phyloP scores from a whole-genome alignment of 768 basidiomycete genomes.

The Mycena maculata region DNA sequence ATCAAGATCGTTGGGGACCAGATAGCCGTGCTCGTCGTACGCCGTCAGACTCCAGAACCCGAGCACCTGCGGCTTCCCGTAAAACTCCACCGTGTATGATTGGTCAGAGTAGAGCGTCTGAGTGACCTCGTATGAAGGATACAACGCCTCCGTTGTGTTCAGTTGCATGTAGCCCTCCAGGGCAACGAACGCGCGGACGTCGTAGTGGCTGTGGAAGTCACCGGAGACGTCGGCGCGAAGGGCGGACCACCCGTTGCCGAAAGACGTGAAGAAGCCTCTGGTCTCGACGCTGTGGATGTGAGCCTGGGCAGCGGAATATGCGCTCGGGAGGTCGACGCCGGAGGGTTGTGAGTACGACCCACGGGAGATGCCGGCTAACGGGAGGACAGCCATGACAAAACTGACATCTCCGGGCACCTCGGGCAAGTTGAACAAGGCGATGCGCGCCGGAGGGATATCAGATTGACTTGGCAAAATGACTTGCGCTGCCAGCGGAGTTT shows the following conservation, averaged over 20 bases:
- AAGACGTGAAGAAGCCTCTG: background rate
- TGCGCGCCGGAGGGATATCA: background rate
- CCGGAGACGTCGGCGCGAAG: background rate
- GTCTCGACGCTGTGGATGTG: background rate
- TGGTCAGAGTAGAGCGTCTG: background rate
- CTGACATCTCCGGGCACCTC: background rate
- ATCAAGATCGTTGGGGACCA: conserved; percentile 9
- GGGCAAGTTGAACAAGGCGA: conserved; percentile 8
- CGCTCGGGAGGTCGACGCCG: conserved; percentile 11
- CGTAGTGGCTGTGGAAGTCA: conserved; percentile 15
- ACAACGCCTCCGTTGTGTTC: background rate
- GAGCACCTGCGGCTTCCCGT: conserved; percentile 8
- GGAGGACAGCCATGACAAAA: background rate
- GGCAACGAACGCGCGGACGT: background rate
- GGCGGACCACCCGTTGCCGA: conserved; percentile 1
- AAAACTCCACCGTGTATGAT: conserved; percentile 5
- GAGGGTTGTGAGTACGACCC: background rate
- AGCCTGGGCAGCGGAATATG: background rate
- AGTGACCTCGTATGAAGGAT: background rate
- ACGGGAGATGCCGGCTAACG: background rate
- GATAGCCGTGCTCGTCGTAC: conserved; percentile 5
- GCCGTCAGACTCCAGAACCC: conserved; percentile 26
- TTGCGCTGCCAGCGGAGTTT: too few relatives aligned
- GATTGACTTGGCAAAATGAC: too few relatives aligned
- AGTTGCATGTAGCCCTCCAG: background rate